A percentile compares a stretch with the other conserved stretches of the same genome.
These are phyloP conservation scores for Gonapodya prolifera DNA, from an alignment of 192 early-diverging fungal species.

Conservation along the genomic window DNA sequence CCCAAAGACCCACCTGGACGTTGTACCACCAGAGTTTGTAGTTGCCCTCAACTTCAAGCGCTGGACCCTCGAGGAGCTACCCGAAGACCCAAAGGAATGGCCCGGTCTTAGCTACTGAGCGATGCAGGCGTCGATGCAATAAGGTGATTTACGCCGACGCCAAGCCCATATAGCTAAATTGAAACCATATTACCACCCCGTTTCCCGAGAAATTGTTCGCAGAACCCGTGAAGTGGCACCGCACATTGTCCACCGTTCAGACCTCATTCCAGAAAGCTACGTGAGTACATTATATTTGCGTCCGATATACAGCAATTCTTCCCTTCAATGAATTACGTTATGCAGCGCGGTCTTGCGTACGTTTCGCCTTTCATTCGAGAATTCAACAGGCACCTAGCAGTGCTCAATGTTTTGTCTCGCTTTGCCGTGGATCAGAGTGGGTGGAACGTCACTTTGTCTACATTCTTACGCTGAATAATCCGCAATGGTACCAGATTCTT, in stretches of 20 bases:
- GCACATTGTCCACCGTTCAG: background rate
- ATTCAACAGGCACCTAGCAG: background rate
- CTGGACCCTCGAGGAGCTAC: background rate
- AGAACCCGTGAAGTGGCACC: background rate
- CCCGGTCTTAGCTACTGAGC: background rate
- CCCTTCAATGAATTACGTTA: background rate
- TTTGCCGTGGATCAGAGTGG: background rate
- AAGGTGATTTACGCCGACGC: too few relatives aligned
- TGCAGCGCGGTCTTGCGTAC: background rate
- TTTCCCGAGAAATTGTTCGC: background rate
- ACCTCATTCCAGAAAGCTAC: background rate
- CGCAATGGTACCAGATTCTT: background rate
- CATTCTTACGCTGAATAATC: background rate
- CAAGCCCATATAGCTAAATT: too few relatives aligned
- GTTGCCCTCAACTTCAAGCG: background rate
- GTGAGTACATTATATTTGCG: background rate
- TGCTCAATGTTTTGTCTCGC: background rate
- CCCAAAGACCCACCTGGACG: background rate
- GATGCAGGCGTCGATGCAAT: background rate
- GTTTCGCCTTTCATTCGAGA: background rate
- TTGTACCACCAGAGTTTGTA: background rate
- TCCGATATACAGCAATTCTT: background rate
- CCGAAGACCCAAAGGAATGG: background rate
- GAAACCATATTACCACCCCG: too few relatives aligned
- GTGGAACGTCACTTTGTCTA: too few relatives aligned